Percentiles rank a stretch among this genome's conserved stretches.
Evolutionary conservation across 2,329 filamentous ascomycete genomes (phyloP).

Genomic region (Aspergillus aculeatinus): DNA sequence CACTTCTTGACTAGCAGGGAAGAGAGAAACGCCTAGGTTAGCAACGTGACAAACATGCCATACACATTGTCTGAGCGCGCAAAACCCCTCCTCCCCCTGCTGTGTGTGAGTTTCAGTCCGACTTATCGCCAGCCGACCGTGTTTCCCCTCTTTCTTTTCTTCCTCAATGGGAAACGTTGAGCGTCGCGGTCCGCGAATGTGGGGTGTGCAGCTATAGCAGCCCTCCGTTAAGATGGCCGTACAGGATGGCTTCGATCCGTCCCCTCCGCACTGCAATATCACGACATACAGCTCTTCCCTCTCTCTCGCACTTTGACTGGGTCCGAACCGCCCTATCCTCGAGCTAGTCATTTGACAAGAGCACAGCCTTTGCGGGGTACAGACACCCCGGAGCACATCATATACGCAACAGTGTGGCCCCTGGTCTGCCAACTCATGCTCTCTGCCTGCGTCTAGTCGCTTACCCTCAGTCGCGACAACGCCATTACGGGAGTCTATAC

Average conservation of each 20-base stretch:
- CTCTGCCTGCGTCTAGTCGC: not conserved
- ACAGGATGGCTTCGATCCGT: not conserved
- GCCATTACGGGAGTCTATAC: not conserved
- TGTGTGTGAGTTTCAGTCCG: not conserved
- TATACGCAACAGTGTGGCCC: not conserved
- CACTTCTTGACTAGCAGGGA: not conserved
- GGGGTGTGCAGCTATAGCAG: not conserved
- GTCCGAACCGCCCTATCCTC: not conserved
- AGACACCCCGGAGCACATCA: not conserved
- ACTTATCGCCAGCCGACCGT: not conserved
- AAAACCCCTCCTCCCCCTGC: not conserved
- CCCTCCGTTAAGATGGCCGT: not conserved
- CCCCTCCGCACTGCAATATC: not conserved
- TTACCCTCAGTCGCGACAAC: not conserved
- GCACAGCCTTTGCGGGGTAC: conserved; percentile 5
- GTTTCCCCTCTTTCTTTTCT: not conserved
- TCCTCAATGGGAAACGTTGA: not conserved
- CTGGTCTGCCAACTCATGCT: conserved; percentile 7
- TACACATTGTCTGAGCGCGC: conserved; percentile 4
- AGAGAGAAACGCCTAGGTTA: not conserved
- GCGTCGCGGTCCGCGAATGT: not conserved
- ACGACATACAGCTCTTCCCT: not conserved
- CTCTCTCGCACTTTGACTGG: not conserved
- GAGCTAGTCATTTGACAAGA: conserved; percentile 1
- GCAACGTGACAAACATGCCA: conserved; percentile 6